These are phyloP conservation scores for Cutaneotrichosporon mucoides DNA, from an alignment of 1,284 basidiomycete species.

Conservation along the genomic window DNA sequence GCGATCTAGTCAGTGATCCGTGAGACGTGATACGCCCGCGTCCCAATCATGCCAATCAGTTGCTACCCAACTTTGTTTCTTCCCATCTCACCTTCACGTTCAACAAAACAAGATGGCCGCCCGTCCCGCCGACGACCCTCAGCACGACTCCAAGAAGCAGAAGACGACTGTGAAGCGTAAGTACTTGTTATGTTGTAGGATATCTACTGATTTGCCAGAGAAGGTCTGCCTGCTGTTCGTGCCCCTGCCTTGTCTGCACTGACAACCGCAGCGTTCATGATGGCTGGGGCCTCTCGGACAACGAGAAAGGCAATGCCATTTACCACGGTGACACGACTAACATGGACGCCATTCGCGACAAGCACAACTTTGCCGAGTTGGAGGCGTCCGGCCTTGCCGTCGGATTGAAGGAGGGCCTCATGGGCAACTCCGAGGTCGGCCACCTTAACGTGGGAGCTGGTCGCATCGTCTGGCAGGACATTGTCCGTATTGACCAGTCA, in stretches of 20 bases:
- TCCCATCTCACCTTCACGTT: no score
- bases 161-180: conserved; percentile 18
- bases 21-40: no score
- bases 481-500: conserved; percentile 80
- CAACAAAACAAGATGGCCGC: conserved; percentile 13
- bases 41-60: no score
- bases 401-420: conserved; percentile 81
- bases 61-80: no score
- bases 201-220: conserved; percentile 50
- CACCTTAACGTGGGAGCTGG: conserved; percentile 91
- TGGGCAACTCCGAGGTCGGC: conserved; percentile 94
- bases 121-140: conserved; percentile 15
- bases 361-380: conserved; percentile 69
- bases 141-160: conserved; percentile 26
- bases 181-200: neutral
- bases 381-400: conserved; percentile 80
- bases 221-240: conserved; percentile 84
- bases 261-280: conserved; percentile 69
- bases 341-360: conserved; percentile 78
- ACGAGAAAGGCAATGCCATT: conserved; percentile 80
- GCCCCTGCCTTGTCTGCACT: neutral
- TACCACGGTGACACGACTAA: conserved; percentile 71
- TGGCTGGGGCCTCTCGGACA: conserved; percentile 77
- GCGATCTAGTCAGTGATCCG: no score
- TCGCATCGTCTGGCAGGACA: conserved; percentile 90